These are phyloP conservation scores for Sclerotinia glacialis DNA, from an alignment of 2,329 filamentous ascomycete genomes.

Conservation along the genomic window DNA sequence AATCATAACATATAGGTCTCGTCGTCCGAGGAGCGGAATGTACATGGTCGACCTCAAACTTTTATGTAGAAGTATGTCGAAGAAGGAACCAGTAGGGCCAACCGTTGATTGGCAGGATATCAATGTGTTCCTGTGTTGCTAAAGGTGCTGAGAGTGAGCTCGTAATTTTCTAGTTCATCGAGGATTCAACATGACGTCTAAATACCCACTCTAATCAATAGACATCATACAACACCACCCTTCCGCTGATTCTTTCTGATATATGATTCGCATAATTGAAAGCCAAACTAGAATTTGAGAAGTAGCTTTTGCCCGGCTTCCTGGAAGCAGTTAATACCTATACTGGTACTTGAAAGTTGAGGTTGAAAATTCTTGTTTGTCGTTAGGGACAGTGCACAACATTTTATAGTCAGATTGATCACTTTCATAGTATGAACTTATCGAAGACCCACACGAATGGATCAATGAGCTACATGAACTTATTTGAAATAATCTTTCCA, in stretches of 20 bases:
- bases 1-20: background rate
- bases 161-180: background rate
- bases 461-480: background rate
- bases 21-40: background rate
- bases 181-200: background rate
- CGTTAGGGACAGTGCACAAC: conserved; percentile 7
- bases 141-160: background rate
- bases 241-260: background rate
- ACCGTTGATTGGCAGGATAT: background rate
- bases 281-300: background rate
- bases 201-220: background rate
- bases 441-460: background rate
- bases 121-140: background rate
- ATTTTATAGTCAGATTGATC: background rate
- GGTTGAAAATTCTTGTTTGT: background rate
- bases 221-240: background rate
- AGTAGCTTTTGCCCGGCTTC: background rate
- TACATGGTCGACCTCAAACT: background rate
- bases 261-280: background rate
- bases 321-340: background rate
- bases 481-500: background rate
- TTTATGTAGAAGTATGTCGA: background rate
- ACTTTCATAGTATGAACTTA: background rate
- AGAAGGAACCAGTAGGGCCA: background rate
- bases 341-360: no score